phyloP scores from a whole-genome alignment of 257 asterid species.

The Nicotiana paniculata region DNA sequence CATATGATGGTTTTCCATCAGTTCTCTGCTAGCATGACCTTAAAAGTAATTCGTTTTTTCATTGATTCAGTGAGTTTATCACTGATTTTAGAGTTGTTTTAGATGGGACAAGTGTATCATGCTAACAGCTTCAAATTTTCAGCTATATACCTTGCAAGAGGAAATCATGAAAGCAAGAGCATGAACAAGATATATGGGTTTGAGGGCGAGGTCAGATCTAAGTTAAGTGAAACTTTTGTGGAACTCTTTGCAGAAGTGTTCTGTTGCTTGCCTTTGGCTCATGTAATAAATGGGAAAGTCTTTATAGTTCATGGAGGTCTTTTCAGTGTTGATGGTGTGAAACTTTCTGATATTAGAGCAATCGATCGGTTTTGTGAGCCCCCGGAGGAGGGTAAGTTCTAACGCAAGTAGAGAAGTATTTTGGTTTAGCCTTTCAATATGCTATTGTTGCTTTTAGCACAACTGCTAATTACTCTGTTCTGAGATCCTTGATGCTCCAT shows the following conservation, averaged over 20 bases:
- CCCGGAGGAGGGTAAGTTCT: slow-evolving; percentile 89
- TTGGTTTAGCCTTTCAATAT: not conserved
- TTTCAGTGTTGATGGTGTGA: slow-evolving; percentile 95
- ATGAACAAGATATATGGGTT: slow-evolving; percentile 99
- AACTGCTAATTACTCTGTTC: not conserved
- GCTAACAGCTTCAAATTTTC: slow-evolving; percentile 25
- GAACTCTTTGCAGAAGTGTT: slow-evolving; percentile 97
- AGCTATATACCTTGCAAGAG: slow-evolving; percentile 91
- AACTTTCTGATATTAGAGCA: slow-evolving; percentile 78
- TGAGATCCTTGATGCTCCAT: not conserved
- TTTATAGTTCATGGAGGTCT: slow-evolving; percentile 99
- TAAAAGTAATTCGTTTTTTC: not conserved
- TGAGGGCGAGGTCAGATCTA: slow-evolving; percentile 98
- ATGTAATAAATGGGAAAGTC: slow-evolving; percentile 71
- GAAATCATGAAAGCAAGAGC: slow-evolving; percentile 99
- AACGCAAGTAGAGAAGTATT: not conserved
- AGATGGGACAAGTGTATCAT: slow-evolving; percentile 14
- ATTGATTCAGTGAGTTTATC: not conserved
- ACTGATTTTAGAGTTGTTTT: not conserved
- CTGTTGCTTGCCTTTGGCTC: slow-evolving; percentile 95
- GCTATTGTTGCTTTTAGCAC: not conserved
- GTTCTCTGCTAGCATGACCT: not conserved
- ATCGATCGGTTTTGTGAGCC: slow-evolving; percentile 97
- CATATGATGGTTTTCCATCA: not conserved
- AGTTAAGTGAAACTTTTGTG: slow-evolving; percentile 77